Evolutionary conservation across 2,329 filamentous ascomycete species (phyloP).

Genomic region (Talaromyces marneffei): DNA sequence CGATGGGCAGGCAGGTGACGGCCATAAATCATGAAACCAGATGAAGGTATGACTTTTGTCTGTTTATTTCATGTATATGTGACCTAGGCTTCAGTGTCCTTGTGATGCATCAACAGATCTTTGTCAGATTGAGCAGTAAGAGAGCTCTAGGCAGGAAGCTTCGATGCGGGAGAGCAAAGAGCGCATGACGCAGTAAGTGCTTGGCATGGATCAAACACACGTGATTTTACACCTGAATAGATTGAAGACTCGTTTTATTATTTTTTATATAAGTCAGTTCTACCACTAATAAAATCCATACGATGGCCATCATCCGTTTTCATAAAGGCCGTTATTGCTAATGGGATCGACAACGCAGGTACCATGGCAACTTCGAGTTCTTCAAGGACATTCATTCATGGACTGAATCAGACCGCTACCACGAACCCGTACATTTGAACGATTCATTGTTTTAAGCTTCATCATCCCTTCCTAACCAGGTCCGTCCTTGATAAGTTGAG

Average conservation of each 20-base stretch:
- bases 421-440: neutral
- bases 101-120: neutral
- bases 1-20: constrained; percentile 1
- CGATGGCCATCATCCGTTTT: neutral
- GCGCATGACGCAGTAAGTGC: constrained; percentile 5
- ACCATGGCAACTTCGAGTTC: neutral
- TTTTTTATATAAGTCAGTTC: neutral
- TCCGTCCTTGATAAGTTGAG: neutral
- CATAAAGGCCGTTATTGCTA: neutral
- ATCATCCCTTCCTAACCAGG: neutral
- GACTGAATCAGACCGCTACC: neutral
- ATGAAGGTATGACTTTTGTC: neutral
- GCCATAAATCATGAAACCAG: neutral
- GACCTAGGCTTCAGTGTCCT: neutral
- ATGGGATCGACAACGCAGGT: neutral
- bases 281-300: no score
- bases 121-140: neutral
- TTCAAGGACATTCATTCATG: neutral
- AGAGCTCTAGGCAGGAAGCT: neutral
- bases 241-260: neutral
- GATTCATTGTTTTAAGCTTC: neutral
- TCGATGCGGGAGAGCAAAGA: neutral
- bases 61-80: neutral
- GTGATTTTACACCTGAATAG: neutral
- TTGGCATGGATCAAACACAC: constrained; percentile 1